Evolutionary conservation across 2,329 filamentous ascomycete species (phyloP).

Genomic region (Leptographium wingfieldii): DNA sequence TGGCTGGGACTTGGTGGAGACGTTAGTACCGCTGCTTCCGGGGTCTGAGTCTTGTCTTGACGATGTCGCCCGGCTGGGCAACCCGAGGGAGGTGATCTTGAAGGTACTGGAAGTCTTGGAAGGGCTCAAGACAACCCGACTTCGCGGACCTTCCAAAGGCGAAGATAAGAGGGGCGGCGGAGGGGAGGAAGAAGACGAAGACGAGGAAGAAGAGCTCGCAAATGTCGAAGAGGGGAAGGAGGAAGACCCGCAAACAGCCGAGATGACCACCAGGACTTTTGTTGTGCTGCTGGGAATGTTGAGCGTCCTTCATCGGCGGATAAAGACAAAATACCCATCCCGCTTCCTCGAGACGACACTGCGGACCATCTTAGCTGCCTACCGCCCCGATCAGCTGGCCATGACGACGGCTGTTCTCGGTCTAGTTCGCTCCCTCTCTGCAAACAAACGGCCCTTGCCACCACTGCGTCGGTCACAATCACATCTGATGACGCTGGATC

Average conservation of each 20-base stretch:
- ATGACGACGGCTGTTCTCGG: slow-evolving; percentile 59
- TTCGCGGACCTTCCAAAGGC: slow-evolving; percentile 27
- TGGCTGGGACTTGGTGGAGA: slow-evolving; percentile 72
- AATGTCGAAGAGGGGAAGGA: slow-evolving; percentile 7
- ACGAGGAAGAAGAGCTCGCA: slow-evolving; percentile 19
- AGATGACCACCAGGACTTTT: slow-evolving; percentile 9
- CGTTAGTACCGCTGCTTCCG: slow-evolving; percentile 55
- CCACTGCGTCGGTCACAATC: slow-evolving; percentile 40
- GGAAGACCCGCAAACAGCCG: slow-evolving; percentile 7
- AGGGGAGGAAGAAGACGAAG: slow-evolving; percentile 18
- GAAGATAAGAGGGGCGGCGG: slow-evolving; percentile 21
- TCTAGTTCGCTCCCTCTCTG: slow-evolving; percentile 56
- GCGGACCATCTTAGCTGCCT: slow-evolving; percentile 56
- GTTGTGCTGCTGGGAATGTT: slow-evolving; percentile 51
- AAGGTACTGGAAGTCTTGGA: slow-evolving; percentile 66
- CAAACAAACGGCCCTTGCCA: slow-evolving; percentile 50
- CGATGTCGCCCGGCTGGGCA: slow-evolving; percentile 63
- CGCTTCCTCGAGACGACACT: slow-evolving; percentile 68
- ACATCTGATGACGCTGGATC: slow-evolving; percentile 1
- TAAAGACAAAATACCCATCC: slow-evolving; percentile 67
- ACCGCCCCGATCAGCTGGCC: slow-evolving; percentile 49
- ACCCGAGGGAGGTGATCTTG: slow-evolving; percentile 69
- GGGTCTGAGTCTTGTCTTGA: slow-evolving; percentile 59
- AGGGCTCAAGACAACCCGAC: slow-evolving; percentile 28
- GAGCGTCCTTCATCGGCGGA: slow-evolving; percentile 57